Percentiles rank a stretch among this genome's conserved stretches.
These are phyloP conservation scores for Diaporthe citriasiana DNA, from an alignment of 2,329 filamentous ascomycete species.

Conservation along the genomic window DNA sequence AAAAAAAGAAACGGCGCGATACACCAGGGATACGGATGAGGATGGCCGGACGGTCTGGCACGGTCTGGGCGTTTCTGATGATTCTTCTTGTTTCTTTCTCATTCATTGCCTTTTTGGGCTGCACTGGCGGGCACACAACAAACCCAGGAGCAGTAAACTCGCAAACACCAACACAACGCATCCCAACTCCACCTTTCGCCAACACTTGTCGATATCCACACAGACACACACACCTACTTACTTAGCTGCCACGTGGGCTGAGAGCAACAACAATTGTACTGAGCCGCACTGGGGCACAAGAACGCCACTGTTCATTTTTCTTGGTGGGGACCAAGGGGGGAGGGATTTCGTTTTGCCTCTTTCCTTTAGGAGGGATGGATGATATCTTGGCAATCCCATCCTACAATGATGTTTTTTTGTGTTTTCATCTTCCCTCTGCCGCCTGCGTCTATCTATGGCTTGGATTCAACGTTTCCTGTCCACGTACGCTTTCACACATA, in stretches of 20 bases:
- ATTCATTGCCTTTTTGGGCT: not conserved
- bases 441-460: conserved; percentile 1
- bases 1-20: conserved; percentile 13
- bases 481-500: conserved; percentile 25
- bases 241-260: not conserved
- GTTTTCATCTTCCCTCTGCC: not conserved
- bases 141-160: not conserved
- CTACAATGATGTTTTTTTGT: not conserved
- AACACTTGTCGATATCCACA: conserved; percentile 4
- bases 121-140: not conserved
- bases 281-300: not conserved
- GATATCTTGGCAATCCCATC: not conserved
- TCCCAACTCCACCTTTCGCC: not conserved
- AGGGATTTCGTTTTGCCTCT: not conserved
- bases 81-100: not conserved
- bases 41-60: conserved; percentile 22
- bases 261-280: not conserved
- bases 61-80: conserved; percentile 29
- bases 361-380: not conserved
- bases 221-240: not conserved
- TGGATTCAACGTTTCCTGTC: not conserved
- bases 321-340: not conserved
- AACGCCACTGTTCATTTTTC: not conserved
- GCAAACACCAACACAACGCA: not conserved
- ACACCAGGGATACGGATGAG: conserved; percentile 14